Evolutionary conservation across 2,329 filamentous ascomycete species (phyloP), one percentile per base, ranked within the genome.

Genomic region (Malbranchea zuffiana): DNA sequence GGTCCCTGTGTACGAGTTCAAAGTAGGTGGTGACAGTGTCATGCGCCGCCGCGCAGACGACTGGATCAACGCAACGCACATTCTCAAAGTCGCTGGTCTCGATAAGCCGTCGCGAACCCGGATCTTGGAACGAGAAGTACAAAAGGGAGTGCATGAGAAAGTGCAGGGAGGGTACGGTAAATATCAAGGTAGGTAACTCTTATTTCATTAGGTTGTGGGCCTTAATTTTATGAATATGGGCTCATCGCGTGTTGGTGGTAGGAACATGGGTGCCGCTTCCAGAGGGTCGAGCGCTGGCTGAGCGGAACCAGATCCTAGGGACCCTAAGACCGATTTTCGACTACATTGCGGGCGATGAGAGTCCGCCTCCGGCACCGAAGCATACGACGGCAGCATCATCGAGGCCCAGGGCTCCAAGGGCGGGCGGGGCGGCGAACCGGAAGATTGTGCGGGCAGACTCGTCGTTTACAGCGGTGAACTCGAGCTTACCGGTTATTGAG

Each of bases 21-120:
- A 92, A 57, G 80, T 93, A 50, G 84, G 80, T 23, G 71, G 69
- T 47, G 85, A 92, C 56, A 85, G 95, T 82, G 82, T 96, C 47
- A 98, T 98, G 90, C 81, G 90, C 59, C 77, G 90, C 34, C 78
- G 88, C 42, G 74, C 78, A 36, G 90, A 98, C 60, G 78, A 96
- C 62, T 98, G 88, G 86, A 90, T 98, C 65, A 98, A 98, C 68
- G 90, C 90, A n/a, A 98, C 90, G 37, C 90, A 98, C 56, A 96
- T 98, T 42, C 68, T 98, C 32, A 98, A 98, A 57, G 85, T 92
- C 26, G 90, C 90, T 44, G 88, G 88, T 39, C 94, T 94, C 55
- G 90, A 98, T 62, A 98, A 98, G 62, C 90, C 90, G 2, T 85
- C 88, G 8, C 74, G 90, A 56, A 98, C 90, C 26, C 76, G 90